Base-by-base conservation (phyloP, 176 grass and related monocot genomes). In the Elymus sibiricus region DNA sequence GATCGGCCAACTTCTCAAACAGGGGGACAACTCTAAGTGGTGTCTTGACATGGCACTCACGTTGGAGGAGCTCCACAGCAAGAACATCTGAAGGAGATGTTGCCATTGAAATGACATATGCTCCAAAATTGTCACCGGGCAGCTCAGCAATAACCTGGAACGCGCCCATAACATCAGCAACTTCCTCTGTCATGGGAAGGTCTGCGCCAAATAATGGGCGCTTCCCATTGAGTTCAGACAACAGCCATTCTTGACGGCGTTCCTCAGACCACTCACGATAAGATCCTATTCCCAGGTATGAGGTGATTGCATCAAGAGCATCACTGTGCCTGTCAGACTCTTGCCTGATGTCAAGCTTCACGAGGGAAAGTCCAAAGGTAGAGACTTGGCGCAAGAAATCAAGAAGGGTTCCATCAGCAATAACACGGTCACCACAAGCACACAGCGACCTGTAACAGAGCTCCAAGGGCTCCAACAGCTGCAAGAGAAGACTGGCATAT, bases 311-410 rank as follows among this genome's bases (percentile, higher is more conserved):
- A 88, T 95, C 90, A 68, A 95, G 84, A 27, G 90, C 93, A 86
- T 95, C 93, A 17, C 83, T 92, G 76, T 95, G 93, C 80, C 90
- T 85, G 53, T 95, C 93, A 63, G 93, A 95, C 78, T 95, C 93
- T 88, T 95, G 93, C 79, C 93, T 90, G 69, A 95, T 95, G 74
- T 95, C 93, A 84, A 95, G 93, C 70, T 77, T 95, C 49, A 95
- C 93, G 22, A 95, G 76, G 28, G 88, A 95, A 21, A 95, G 86
- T 26, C 93, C 90, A 73, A 95, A 95, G 43, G 93, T 95, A 16
- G 93, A 95, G 4, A 95, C 93, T 88, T 95, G 93, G 42, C 90
- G 90, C 59, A 95, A 73, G 72, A 95, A 95, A 91, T 95, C 90
- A 86, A 95, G 93, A 86, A 95, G 93, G 76, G 85, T 95, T 63